Evolutionary conservation across 148 eudicot species (phyloP), one percentile per base, ranked within the genome.

Genomic region (Polygonum maritimum): DNA sequence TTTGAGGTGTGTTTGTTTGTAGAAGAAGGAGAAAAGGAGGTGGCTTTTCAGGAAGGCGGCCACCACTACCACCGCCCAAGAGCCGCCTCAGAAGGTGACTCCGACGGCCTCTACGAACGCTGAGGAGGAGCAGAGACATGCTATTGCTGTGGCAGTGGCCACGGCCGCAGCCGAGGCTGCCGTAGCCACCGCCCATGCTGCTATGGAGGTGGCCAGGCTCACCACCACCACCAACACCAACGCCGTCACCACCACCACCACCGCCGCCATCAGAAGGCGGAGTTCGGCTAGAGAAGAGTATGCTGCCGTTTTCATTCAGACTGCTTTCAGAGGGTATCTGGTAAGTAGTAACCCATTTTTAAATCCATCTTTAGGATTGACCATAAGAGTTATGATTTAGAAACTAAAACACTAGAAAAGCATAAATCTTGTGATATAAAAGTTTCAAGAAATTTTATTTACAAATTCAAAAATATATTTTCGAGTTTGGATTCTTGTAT

Each of bases 311-410:
- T 48, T 84, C 51, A 84, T 87, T 78, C 89, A 87, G 78, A 84
- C 89, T 0, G 80, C 89, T 40, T 87, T 87, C 79, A 87, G 89
- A 76, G 87, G 87, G 41, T 87, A 84, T 74, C 73, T 87, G 78
- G 89, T 87, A 4, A 36, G 71, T 67, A 36, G 71, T 67, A 2
- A 15, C 21, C 2, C 44, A 65, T 36, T 36, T 38, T 15, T 3
- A 12, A 31, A 49, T 3, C n/a, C n/a, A n/a, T n/a, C n/a, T n/a
- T n/a, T n/a, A n/a, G n/a, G n/a, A n/a, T n/a, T n/a, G n/a, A n/a
- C n/a, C n/a, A n/a, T n/a, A n/a, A n/a, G n/a, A n/a, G n/a, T n/a
- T n/a, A n/a, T n/a, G n/a, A n/a, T n/a, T n/a, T n/a, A n/a, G n/a
- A n/a, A n/a, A n/a, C n/a, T n/a, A n/a, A n/a, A n/a, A n/a, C n/a